A percentile compares a stretch with the other conserved stretches of the same genome.
These are phyloP conservation scores for Leccinum truebloodii DNA, from an alignment of 768 basidiomycete species.

Conservation along the genomic window DNA sequence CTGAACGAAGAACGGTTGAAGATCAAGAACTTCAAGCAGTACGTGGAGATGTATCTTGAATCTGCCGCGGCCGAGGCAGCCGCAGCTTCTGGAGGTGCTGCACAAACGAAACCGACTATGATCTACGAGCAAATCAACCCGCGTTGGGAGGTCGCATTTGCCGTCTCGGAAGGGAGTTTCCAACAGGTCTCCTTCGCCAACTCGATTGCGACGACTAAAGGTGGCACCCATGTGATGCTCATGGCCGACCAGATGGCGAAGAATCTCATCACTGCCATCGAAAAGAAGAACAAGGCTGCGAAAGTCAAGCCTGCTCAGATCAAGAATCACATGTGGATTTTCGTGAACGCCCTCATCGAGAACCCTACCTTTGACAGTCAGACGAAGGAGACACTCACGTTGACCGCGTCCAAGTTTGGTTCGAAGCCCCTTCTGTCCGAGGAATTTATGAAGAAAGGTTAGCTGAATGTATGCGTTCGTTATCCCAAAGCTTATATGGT, in stretches of 20 bases:
- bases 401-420: constrained; percentile 87
- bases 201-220: constrained; percentile 94
- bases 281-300: constrained; percentile 98
- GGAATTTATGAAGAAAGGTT: constrained; percentile 96
- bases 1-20: constrained; percentile 91
- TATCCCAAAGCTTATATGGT: constrained; percentile 4
- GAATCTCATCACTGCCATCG: constrained; percentile 73
- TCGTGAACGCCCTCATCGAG: constrained; percentile 93
- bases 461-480: not conserved
- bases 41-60: constrained; percentile 90
- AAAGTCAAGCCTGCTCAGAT: constrained; percentile 90
- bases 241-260: constrained; percentile 91
- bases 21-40: constrained; percentile 95
- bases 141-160: constrained; percentile 96
- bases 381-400: constrained; percentile 93
- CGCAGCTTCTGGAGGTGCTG: constrained; percentile 76
- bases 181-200: constrained; percentile 98
- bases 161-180: constrained; percentile 88
- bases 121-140: constrained; percentile 78
- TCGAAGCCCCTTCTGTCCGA: constrained; percentile 83
- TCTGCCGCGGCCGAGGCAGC: constrained; percentile 71
- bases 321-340: constrained; percentile 98
- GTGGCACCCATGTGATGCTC: constrained; percentile 87
- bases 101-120: constrained; percentile 70
- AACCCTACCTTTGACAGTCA: constrained; percentile 99